Conservation (phyloP, 2,329 filamentous ascomycete species). For the Lachnellula willkommii region DNA sequence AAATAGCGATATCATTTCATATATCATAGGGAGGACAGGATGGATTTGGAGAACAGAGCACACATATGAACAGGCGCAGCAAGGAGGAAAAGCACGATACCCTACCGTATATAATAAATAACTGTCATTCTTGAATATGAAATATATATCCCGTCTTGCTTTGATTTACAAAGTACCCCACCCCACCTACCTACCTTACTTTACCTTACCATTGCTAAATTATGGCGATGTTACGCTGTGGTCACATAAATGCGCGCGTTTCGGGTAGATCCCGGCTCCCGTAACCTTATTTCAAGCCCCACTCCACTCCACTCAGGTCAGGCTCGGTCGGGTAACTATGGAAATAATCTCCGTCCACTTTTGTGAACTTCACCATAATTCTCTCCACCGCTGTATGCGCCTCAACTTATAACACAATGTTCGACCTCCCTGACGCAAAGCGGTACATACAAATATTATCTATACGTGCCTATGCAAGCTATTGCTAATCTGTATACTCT, state of each 20-base stretch:
- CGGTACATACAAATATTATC: conserved; percentile 34
- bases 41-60: background rate
- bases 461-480: background rate
- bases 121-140: background rate
- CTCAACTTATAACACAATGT: conserved; percentile 35
- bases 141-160: background rate
- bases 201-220: no score
- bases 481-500: conserved; percentile 5
- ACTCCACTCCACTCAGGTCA: background rate
- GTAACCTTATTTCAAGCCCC: background rate
- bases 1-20: background rate
- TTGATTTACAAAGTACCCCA: background rate
- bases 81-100: conserved; percentile 22
- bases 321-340: background rate
- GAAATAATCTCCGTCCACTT: background rate
- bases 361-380: background rate
- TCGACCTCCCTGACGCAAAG: conserved; percentile 48
- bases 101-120: conserved; percentile 8
- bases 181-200: no score
- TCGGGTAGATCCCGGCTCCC: background rate
- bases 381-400: background rate
- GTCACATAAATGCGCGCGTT: background rate
- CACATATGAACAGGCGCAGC: background rate
- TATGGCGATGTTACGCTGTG: background rate
- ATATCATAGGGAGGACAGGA: background rate